A percentile compares a stretch with the other conserved stretches of the same genome.
These are phyloP conservation scores for Talaromyces verruculosus DNA, from an alignment of 2,329 filamentous ascomycete species.

Conservation along the genomic window DNA sequence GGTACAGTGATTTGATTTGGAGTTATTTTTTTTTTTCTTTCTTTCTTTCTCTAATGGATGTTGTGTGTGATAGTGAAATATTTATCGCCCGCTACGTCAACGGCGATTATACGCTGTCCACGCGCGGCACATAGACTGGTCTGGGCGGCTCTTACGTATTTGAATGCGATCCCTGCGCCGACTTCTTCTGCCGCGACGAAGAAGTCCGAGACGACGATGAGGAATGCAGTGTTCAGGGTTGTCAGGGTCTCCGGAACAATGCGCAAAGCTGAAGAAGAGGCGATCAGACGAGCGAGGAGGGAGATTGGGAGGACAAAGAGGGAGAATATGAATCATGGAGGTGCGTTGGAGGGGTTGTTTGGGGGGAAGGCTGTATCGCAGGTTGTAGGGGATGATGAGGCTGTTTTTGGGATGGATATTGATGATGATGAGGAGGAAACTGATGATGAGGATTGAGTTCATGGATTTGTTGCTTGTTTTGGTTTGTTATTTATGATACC, in stretches of 20 bases:
- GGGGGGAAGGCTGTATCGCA: slow-evolving; percentile 28
- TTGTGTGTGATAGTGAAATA: slow-evolving; percentile 72
- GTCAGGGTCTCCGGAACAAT: slow-evolving; percentile 90
- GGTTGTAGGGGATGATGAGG: slow-evolving; percentile 40
- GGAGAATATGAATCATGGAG: slow-evolving; percentile 36
- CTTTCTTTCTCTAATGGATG: background rate
- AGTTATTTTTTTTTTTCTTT: no score
- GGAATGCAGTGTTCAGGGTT: slow-evolving; percentile 75
- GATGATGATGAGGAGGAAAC: slow-evolving; percentile 17
- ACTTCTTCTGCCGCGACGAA: background rate
- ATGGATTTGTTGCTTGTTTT: background rate
- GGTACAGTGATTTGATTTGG: no score
- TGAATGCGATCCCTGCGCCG: slow-evolving; percentile 63
- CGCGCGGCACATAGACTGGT: slow-evolving; percentile 81
- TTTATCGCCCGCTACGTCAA: slow-evolving; percentile 85
- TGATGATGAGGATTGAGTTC: slow-evolving; percentile 10
- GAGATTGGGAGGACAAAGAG: slow-evolving; percentile 67
- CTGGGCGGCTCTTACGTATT: slow-evolving; percentile 84
- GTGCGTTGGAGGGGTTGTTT: slow-evolving; percentile 39
- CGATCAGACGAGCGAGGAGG: slow-evolving; percentile 71
- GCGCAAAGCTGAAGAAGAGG: slow-evolving; percentile 85
- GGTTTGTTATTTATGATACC: slow-evolving; percentile 17
- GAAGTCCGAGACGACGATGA: slow-evolving; percentile 4
- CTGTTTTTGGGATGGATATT: slow-evolving; percentile 23
- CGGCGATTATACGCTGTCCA: slow-evolving; percentile 82